Evolutionary conservation across 2,329 filamentous ascomycete genomes (phyloP), one percentile per base, ranked within the genome.

Genomic region (Leptographium flavum): DNA sequence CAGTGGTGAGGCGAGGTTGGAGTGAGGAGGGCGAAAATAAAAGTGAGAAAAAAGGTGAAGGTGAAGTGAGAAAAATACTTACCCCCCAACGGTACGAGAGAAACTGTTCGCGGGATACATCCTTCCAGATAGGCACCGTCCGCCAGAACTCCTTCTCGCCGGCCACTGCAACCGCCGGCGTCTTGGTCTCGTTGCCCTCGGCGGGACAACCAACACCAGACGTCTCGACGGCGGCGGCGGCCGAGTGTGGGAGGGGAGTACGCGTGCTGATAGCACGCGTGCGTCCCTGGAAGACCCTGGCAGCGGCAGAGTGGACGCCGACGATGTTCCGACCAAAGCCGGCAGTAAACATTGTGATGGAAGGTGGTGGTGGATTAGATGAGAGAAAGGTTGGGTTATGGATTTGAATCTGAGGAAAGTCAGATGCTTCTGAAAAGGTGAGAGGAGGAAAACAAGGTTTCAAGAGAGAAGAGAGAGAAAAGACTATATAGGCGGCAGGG

Each of bases 71-170:
- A 22, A 15, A 11, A 10, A 19, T 45, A 65, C 68, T 57, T 60
- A 74, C 73, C 51, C 71, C 69, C 70, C 73, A 78, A 11, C 60
- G 56, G 47, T 76, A 72, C 30, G 63, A 70, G 19, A 73, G 58
- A 50, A 77, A 79, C 0, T 73, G 59, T 2, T 67, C 56, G 3
- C 59, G 53, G 1, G 67, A 53, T 0, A 74, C 61, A 50, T 73
- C 53, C 45, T 65, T 60, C 71, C 72, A 78, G 21, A 63, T 54
- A 1, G 65, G 57, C 15, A 76, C 60, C 15, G 63, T 64, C 21
- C 66, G 65, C 73, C 73, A 76, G 50, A 74, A 76, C 38, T 64
- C 58, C 21, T 64, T 60, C 42, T 22, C 2, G 47, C 43, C 13
- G 47, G 45, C 32, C n/a, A 14, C 22, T 14, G 10, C 3, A 14